Evolutionary conservation across 495 filamentous ascomycete species (phyloP).

Genomic region (Annulohypoxylon stygium): DNA sequence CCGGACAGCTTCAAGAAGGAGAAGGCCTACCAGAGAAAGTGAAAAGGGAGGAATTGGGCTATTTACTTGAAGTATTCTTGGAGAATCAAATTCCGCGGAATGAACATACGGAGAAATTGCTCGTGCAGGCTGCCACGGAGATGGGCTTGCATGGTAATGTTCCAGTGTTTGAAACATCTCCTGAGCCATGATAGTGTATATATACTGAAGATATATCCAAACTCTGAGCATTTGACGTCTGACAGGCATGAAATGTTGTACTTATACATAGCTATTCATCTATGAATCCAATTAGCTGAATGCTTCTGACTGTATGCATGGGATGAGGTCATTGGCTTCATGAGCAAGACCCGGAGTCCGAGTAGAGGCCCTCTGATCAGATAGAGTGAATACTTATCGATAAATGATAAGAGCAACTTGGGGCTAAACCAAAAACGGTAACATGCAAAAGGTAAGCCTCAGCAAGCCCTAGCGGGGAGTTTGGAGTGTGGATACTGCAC

Average conservation of each 20-base stretch:
- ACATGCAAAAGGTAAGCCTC: background rate
- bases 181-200: constrained; percentile 6
- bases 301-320: background rate
- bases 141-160: constrained; percentile 63
- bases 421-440: background rate
- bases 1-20: constrained; percentile 26
- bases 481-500: constrained; percentile 27
- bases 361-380: too few relatives aligned
- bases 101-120: constrained; percentile 55
- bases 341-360: background rate
- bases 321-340: background rate
- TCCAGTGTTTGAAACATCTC: constrained; percentile 1
- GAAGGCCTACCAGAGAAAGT: constrained; percentile 35
- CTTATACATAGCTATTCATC: background rate
- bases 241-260: background rate
- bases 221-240: background rate
- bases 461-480: constrained; percentile 42
- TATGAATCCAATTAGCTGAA: background rate
- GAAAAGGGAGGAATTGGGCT: constrained; percentile 44
- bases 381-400: too few relatives aligned
- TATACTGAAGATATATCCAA: constrained; percentile 8
- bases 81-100: constrained; percentile 48
- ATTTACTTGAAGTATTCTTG: constrained; percentile 44
- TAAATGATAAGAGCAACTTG: constrained; percentile 14
- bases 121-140: constrained; percentile 63